phyloP scores from a whole-genome alignment of 2,329 filamentous ascomycete genomes.

The Endoconidiophora polonica region DNA sequence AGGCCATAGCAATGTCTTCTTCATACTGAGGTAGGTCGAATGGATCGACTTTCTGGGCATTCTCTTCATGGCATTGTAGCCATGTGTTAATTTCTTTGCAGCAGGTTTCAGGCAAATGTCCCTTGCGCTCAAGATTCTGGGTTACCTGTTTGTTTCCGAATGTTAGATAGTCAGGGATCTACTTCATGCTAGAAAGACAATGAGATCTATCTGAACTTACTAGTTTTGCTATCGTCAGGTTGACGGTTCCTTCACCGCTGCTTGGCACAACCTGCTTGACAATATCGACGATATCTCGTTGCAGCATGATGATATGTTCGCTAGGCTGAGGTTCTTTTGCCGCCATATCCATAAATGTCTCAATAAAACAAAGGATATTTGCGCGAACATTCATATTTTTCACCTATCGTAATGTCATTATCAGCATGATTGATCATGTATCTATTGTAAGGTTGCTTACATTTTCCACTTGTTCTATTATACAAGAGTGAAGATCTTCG shows the following conservation, averaged over 20 bases:
- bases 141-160: conserved; percentile 35
- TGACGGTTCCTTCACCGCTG: conserved; percentile 75
- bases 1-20: too few relatives aligned
- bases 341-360: conserved; percentile 80
- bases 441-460: conserved; percentile 26
- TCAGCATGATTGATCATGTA: too few relatives aligned
- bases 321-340: conserved; percentile 51
- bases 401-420: conserved; percentile 22
- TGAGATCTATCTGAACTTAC: conserved; percentile 27
- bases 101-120: conserved; percentile 56
- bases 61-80: conserved; percentile 60
- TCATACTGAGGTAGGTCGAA: not conserved
- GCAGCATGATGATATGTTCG: conserved; percentile 85
- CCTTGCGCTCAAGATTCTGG: conserved; percentile 50
- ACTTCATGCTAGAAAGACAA: not conserved
- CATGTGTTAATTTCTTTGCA: conserved; percentile 69
- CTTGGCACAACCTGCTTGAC: conserved; percentile 84
- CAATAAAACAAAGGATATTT: conserved; percentile 99
- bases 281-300: conserved; percentile 77
- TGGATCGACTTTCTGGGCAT: conserved; percentile 16
- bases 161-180: conserved; percentile 4
- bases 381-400: conserved; percentile 94
- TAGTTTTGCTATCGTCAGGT: conserved; percentile 79
- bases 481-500: conserved; percentile 94
- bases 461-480: conserved; percentile 82